Conservation (phyloP, 2,329 filamentous ascomycete genomes). For the Aspergillus puulaauensis region DNA sequence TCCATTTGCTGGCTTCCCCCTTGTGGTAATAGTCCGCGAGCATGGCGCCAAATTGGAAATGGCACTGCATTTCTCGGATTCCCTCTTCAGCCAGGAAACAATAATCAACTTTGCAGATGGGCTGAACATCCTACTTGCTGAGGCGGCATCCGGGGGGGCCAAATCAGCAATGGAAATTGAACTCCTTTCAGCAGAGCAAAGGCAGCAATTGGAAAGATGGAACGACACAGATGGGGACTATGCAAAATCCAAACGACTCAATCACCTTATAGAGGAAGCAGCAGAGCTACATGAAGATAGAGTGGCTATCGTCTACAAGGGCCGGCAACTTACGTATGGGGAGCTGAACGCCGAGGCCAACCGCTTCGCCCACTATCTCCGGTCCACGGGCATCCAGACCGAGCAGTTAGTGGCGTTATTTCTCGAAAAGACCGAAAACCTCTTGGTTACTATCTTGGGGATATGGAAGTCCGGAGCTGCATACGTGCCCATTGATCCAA, state of each 20-base stretch:
- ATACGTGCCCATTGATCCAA: background rate
- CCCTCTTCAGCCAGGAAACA: background rate
- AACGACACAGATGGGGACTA: background rate
- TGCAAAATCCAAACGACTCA: background rate
- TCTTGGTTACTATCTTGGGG: background rate
- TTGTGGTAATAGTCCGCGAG: background rate
- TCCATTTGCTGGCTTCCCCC: background rate
- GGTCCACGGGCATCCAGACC: background rate
- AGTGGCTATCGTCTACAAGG: background rate
- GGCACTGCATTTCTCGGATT: background rate
- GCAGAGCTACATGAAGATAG: background rate
- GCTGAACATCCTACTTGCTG: background rate
- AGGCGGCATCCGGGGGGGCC: background rate
- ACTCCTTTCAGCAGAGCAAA: background rate
- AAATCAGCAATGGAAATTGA: background rate
- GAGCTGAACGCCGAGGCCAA: background rate
- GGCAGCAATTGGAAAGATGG: background rate
- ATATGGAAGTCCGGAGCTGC: background rate
- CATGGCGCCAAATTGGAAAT: background rate
- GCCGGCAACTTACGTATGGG: background rate
- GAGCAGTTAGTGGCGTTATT: background rate
- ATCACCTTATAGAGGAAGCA: background rate
- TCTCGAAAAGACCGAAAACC: background rate
- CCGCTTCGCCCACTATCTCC: background rate
- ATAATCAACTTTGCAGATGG: background rate